Evolutionary conservation across 2,329 filamentous ascomycete genomes (phyloP).

Genomic region (Grosmannia huntii): DNA sequence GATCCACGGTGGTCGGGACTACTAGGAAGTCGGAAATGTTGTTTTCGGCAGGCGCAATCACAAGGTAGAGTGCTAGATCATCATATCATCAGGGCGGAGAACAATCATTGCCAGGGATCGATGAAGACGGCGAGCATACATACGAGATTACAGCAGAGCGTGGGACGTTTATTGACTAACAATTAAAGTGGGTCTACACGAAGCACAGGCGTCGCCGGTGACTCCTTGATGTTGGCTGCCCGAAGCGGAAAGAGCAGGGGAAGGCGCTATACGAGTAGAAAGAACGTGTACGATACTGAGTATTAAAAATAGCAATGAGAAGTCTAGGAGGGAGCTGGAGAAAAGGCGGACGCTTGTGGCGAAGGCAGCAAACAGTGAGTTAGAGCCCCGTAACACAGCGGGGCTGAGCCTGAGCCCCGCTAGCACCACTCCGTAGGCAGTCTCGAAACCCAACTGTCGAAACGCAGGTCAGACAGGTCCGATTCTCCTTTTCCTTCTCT

Average conservation of each 20-base stretch:
- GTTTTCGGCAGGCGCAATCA: not conserved
- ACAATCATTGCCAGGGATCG: not conserved
- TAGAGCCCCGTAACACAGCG: not conserved
- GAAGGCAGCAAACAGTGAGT: not conserved
- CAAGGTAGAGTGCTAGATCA: not conserved
- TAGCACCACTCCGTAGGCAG: not conserved
- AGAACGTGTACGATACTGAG: not conserved
- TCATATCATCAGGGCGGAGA: not conserved
- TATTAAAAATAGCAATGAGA: not conserved
- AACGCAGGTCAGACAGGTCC: conserved; percentile 9
- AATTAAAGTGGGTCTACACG: not conserved
- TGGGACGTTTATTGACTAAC: not conserved
- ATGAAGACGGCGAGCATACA: not conserved
- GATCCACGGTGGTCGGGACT: not conserved
- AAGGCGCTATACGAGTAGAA: no score
- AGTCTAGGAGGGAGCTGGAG: not conserved
- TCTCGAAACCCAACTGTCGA: conserved; percentile 9
- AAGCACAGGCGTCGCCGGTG: not conserved
- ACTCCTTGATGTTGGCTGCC: not conserved
- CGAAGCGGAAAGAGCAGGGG: not conserved
- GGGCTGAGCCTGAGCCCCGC: conserved; percentile 7
- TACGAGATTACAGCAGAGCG: not conserved
- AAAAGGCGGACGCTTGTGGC: not conserved
- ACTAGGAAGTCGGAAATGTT: not conserved
- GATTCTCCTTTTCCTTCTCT: not conserved